These are phyloP conservation scores for Coniferiporia sulphurascens DNA, from an alignment of 1,284 basidiomycete genomes.

Conservation along the genomic window DNA sequence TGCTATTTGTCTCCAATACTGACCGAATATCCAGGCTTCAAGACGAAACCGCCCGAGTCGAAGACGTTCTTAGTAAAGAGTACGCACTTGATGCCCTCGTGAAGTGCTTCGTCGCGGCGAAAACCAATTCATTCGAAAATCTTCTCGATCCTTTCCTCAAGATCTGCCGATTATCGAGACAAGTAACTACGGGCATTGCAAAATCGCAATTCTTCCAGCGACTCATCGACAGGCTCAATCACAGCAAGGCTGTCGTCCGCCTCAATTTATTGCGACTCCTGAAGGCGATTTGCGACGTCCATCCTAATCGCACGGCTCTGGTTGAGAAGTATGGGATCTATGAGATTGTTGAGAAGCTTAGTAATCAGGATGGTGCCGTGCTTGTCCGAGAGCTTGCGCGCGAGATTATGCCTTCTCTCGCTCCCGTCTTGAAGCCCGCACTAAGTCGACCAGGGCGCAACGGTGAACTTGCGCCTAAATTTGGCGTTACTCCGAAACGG, in stretches of 20 bases:
- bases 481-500: conserved; percentile 56
- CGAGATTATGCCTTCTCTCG: conserved; percentile 72
- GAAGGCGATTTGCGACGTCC: conserved; percentile 81
- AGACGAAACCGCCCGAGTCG: conserved; percentile 91
- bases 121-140: conserved; percentile 92
- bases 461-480: conserved; percentile 34
- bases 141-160: conserved; percentile 90
- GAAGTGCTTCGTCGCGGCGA: conserved; percentile 81
- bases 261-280: conserved; percentile 87
- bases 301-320: conserved; percentile 78
- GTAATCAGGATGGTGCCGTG: conserved; percentile 80
- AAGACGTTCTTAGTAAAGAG: conserved; percentile 77
- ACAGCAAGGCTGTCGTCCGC: conserved; percentile 83
- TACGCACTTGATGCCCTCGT: conserved; percentile 70
- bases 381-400: conserved; percentile 85
- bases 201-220: conserved; percentile 83
- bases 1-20: conserved; percentile 14
- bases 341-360: conserved; percentile 73
- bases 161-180: conserved; percentile 77
- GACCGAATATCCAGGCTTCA: conserved; percentile 58
- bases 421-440: conserved; percentile 57
- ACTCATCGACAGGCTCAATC: conserved; percentile 79
- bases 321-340: conserved; percentile 77
- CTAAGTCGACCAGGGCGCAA: conserved; percentile 31
- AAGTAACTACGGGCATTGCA: conserved; percentile 73